Base-by-base conservation (phyloP, 768 basidiomycete genomes). In the Xanthoconium purpureum region DNA sequence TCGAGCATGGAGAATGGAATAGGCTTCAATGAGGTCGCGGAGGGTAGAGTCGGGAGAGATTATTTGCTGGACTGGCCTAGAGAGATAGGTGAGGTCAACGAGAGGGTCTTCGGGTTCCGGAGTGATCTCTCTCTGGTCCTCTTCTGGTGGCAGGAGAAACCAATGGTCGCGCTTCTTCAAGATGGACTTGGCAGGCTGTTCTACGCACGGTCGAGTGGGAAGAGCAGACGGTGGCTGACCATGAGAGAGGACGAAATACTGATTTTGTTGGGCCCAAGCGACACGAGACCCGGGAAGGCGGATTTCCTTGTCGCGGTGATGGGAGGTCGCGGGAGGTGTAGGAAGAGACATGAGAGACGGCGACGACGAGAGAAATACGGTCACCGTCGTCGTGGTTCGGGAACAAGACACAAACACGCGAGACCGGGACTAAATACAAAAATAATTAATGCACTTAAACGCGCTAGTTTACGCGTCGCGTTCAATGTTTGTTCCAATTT, bases 21-120 rank as follows among this genome's bases (percentile, higher is more conserved):
- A 92, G 0, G 85, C 88, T 65, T 88, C 85, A 53, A 86, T 87
- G 56, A 90, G 79, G 55, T 84, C 82, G 50, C 75, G 73, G 45
- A 84, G 73, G 46, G 78, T 74, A 14, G 80, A 71, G 40, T 78
- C 73, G 1, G 70, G 61, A 12, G 78, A 74, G 28, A 88, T 70
- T 51, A 93, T 85, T 47, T 75, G 79, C 3, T 78, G 69, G 3
- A 93, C 79, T 3, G 90, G 85, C 29, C 78, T 74, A n/a, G 78
- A 77, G 32, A 93, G 80, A 66, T 90, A 93, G 18, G 71, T 69
- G 13, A 84, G 71, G 63, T 90, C 77, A 8, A 76, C 76, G 17
- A 90, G 77, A 12, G 89, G 87, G 63, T 85, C 82, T 3, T 73
- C 71, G 3, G 91, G 91, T 63, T 90, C 90, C n/a, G 91, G 91